phyloP scores from a whole-genome alignment of 495 filamentous ascomycete genomes.

The Schizothecium vesticola region DNA sequence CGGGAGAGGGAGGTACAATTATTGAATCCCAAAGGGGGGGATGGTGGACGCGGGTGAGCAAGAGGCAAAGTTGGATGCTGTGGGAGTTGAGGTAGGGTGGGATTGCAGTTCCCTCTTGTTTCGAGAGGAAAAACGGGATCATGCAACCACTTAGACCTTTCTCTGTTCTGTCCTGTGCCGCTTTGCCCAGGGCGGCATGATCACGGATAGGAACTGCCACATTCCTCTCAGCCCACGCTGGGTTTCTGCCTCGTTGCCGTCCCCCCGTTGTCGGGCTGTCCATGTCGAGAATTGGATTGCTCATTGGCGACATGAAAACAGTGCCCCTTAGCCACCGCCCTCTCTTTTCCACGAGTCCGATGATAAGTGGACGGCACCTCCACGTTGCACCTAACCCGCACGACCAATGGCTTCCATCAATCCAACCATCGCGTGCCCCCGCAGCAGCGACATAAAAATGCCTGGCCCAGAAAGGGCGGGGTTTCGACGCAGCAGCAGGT shows the following conservation, averaged over 20 bases:
- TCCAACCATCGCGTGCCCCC: background rate
- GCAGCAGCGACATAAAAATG: too few species aligned
- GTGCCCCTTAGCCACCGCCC: background rate
- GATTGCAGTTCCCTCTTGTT: background rate
- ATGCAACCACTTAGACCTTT: background rate
- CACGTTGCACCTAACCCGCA: background rate
- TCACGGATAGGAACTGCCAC: background rate
- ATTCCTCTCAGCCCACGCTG: background rate
- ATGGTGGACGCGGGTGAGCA: background rate
- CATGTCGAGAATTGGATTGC: background rate
- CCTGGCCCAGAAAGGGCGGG: too few species aligned
- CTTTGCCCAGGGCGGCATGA: background rate
- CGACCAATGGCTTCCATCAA: background rate
- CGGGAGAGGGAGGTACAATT: background rate
- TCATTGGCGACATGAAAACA: background rate
- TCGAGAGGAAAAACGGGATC: background rate
- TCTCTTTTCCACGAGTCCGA: background rate
- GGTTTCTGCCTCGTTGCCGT: background rate
- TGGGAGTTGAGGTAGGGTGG: background rate
- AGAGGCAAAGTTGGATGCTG: background rate
- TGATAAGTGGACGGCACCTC: background rate
- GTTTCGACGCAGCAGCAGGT: too few species aligned
- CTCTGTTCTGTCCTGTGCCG: background rate
- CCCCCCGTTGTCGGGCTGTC: background rate
- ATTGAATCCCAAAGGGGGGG: background rate